phyloP scores from a whole-genome alignment of 306 rosid species.

The Quercus rubra region DNA sequence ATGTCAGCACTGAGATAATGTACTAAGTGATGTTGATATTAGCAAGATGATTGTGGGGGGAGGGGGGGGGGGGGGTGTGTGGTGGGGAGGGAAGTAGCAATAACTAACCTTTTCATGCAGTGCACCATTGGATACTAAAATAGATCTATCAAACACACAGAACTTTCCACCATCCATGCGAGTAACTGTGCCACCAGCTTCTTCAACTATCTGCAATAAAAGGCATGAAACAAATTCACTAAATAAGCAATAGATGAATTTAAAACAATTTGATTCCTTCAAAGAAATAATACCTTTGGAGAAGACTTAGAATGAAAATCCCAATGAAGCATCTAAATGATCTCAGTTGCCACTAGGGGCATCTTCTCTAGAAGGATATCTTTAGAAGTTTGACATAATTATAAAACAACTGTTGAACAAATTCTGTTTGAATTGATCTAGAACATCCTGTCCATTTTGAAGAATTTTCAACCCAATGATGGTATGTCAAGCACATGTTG shows the following conservation, averaged over 20 bases:
- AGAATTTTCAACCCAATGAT: not conserved
- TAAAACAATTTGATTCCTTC: not conserved
- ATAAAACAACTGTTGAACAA: not conserved
- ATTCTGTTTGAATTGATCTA: not conserved
- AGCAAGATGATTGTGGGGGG: not conserved
- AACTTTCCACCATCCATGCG: constrained; percentile 93
- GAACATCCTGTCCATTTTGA: not conserved
- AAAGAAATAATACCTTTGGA: not conserved
- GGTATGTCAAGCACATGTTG: not conserved
- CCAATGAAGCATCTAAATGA: not conserved
- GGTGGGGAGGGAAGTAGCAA: not conserved
- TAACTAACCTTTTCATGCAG: constrained; percentile 70
- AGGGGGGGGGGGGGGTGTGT: too few relatives aligned
- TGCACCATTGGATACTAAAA: constrained; percentile 74
- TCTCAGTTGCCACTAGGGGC: not conserved
- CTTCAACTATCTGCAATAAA: constrained; percentile 72
- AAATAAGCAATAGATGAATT: not conserved
- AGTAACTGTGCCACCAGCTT: constrained; percentile 83
- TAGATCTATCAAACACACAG: constrained; percentile 90
- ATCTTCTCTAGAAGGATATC: not conserved
- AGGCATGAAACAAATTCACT: not conserved
- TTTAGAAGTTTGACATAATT: not conserved
- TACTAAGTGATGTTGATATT: not conserved
- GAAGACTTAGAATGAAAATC: not conserved
- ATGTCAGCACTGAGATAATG: not conserved